phyloP scores from a whole-genome alignment of 2,329 filamentous ascomycete genomes.

The Colletotrichum abscissum region DNA sequence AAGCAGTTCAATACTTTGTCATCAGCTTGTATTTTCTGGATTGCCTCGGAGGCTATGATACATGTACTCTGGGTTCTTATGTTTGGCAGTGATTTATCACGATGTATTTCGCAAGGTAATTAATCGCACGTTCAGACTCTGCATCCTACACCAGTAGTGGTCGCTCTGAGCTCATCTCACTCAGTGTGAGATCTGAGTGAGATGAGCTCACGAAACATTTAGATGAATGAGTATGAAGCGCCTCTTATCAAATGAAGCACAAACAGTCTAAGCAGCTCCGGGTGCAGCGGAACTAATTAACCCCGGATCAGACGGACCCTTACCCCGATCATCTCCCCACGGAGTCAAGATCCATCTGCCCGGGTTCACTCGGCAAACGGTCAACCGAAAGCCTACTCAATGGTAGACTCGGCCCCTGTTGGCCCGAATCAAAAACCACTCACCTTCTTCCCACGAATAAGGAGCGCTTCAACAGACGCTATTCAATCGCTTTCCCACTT shows the following conservation, averaged over 20 bases:
- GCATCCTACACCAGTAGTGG: no score
- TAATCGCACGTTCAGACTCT: no score
- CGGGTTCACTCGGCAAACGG: background rate
- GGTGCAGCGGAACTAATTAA: background rate
- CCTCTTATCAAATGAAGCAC: background rate
- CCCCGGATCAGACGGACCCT: conserved; percentile 19
- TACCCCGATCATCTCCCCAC: background rate
- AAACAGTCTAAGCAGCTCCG: background rate
- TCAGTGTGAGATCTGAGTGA: background rate
- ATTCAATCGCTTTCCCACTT: background rate
- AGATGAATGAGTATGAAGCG: no score
- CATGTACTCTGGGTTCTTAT: no score
- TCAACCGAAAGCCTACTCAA: conserved; percentile 1
- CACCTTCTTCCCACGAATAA: conserved; percentile 18
- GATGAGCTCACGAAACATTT: no score
- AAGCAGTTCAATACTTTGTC: background rate
- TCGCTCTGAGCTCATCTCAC: background rate
- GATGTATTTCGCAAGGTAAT: no score
- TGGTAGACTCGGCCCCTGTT: conserved; percentile 7
- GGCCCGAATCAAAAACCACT: background rate
- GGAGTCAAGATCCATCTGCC: background rate
- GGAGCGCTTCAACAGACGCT: background rate
- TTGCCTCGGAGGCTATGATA: background rate
- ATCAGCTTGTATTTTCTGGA: background rate
- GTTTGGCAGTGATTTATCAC: no score